Percentiles rank a stretch among this genome's conserved stretches.
phyloP scores from a whole-genome alignment of 2,329 filamentous ascomycete species.

The Ceratocystis smalleyi region DNA sequence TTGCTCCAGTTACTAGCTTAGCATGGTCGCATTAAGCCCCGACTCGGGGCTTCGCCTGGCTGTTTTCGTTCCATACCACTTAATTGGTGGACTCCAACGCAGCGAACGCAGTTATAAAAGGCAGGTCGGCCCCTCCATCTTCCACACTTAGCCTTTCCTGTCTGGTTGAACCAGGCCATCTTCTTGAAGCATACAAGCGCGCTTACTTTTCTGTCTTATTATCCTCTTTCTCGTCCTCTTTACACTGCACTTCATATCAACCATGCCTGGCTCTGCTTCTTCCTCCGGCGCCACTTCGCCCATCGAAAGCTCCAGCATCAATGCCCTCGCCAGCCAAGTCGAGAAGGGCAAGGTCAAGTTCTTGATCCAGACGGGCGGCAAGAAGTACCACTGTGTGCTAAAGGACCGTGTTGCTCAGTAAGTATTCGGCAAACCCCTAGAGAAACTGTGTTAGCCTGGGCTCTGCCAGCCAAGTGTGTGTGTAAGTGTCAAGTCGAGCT shows the following conservation, averaged over 20 bases:
- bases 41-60: background rate
- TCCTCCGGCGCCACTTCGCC: constrained; percentile 6
- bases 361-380: constrained; percentile 30
- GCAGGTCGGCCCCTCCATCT: background rate
- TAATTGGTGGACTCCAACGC: background rate
- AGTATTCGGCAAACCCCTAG: constrained; percentile 18
- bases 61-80: too few species aligned
- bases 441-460: background rate
- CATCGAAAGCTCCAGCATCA: constrained; percentile 9
- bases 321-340: constrained; percentile 22
- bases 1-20: background rate
- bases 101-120: background rate
- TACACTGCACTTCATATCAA: background rate
- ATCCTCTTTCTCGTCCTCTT: background rate
- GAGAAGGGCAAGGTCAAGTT: constrained; percentile 31
- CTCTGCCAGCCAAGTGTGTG: background rate
- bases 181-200: background rate
- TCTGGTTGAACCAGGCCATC: background rate
- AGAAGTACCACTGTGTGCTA: constrained; percentile 27
- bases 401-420: constrained; percentile 33
- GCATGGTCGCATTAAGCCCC: background rate
- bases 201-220: background rate
- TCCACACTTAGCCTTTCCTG: constrained; percentile 3
- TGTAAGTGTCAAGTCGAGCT: background rate
- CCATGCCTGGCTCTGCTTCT: constrained; percentile 17